Percentiles rank a stretch among this genome's conserved stretches.
Conservation (phyloP, 192 early-diverging fungal genomes). For the Jimgerdemannia flammicorona region DNA sequence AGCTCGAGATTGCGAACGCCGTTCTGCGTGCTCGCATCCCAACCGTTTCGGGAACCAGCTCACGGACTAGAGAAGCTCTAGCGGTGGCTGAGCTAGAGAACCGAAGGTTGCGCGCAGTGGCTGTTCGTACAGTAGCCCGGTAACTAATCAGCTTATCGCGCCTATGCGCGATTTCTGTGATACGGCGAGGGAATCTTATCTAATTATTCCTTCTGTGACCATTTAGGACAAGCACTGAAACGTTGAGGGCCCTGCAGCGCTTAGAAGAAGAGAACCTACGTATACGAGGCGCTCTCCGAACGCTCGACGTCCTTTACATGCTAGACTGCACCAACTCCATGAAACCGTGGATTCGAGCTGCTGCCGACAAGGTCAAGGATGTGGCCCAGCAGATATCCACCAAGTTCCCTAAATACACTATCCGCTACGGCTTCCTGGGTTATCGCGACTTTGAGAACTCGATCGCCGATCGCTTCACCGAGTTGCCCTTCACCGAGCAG, state of each 20-base stretch:
- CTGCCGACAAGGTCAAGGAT: neutral
- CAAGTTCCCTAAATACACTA: neutral
- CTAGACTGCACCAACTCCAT: neutral
- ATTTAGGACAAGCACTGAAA: neutral
- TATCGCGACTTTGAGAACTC: too few species aligned
- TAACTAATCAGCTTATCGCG: neutral
- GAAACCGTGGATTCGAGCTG: neutral
- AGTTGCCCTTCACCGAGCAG: too few species aligned
- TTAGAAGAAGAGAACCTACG: neutral
- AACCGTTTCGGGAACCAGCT: neutral
- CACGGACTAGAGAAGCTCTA: neutral
- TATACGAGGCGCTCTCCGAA: neutral
- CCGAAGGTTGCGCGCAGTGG: neutral
- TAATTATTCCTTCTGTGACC: neutral
- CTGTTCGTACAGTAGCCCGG: neutral
- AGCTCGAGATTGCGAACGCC: neutral
- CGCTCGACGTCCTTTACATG: neutral
- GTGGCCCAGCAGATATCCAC: neutral
- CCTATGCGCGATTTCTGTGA: neutral
- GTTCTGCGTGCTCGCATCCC: neutral
- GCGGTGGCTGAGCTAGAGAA: neutral
- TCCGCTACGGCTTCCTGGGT: neutral
- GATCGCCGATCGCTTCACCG: too few species aligned
- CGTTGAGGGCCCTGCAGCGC: neutral
- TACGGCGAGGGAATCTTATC: neutral